These are phyloP conservation scores for Fusarium sp. DNA, from an alignment of 2,329 filamentous ascomycete species.

Conservation along the genomic window DNA sequence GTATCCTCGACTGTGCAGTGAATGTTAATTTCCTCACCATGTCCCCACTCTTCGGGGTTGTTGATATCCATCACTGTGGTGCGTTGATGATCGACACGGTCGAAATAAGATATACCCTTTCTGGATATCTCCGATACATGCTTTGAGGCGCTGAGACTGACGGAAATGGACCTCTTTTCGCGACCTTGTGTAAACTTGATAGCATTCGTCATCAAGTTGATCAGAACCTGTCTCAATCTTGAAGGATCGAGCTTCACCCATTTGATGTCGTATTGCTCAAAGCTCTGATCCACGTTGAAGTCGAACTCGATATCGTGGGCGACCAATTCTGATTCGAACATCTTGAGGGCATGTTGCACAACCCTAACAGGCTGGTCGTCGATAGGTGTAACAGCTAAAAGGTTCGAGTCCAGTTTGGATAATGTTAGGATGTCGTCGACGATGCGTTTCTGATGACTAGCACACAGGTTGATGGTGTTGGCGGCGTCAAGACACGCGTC, in stretches of 20 bases:
- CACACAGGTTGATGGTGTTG: conserved; percentile 85
- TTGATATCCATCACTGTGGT: conserved; percentile 58
- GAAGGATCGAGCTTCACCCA: conserved; percentile 84
- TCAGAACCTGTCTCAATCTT: conserved; percentile 78
- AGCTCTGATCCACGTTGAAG: conserved; percentile 77
- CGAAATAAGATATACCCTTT: conserved; percentile 62
- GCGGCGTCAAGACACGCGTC: conserved; percentile 77
- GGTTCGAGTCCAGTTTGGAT: conserved; percentile 77
- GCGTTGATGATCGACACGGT: conserved; percentile 57
- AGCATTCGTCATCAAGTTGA: conserved; percentile 79
- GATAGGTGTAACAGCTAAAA: conserved; percentile 77
- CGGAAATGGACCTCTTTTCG: conserved; percentile 69
- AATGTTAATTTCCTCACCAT: conserved; percentile 77
- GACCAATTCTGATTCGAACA: conserved; percentile 82
- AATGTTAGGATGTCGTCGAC: conserved; percentile 76
- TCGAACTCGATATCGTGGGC: conserved; percentile 79
- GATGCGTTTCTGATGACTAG: conserved; percentile 81
- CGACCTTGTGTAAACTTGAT: conserved; percentile 75
- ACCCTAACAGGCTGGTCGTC: conserved; percentile 77
- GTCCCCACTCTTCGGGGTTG: conserved; percentile 75
- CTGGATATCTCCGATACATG: conserved; percentile 60
- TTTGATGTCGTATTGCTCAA: conserved; percentile 72
- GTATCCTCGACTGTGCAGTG: conserved; percentile 80
- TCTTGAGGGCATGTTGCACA: conserved; percentile 77
- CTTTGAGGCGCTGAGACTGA: conserved; percentile 74